phyloP scores from a whole-genome alignment of 495 filamentous ascomycete species.

The Saxophila tyrrhenica region DNA sequence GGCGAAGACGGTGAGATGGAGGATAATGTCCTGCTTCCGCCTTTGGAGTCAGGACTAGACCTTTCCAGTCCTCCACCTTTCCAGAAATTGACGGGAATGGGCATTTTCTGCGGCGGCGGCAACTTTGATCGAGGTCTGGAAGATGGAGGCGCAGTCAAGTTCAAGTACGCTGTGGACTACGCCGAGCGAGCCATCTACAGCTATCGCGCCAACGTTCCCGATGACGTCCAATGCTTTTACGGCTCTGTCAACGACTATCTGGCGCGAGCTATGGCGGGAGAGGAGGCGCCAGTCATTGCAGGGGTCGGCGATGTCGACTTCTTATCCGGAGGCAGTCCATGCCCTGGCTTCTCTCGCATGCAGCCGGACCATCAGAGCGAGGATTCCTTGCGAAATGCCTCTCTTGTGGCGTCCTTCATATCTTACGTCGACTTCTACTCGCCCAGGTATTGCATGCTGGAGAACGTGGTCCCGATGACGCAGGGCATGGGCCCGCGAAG shows the following conservation, averaged over 20 bases:
- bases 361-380: slow-evolving; percentile 41
- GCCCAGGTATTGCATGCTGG: slow-evolving; percentile 58
- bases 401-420: slow-evolving; percentile 60
- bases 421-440: slow-evolving; percentile 62
- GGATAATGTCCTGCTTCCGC: not conserved
- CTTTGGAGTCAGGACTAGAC: slow-evolving; percentile 48
- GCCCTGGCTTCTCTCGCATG: slow-evolving; percentile 55
- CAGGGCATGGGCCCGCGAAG: slow-evolving; percentile 24
- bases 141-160: slow-evolving; percentile 52
- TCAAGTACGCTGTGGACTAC: slow-evolving; percentile 55
- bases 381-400: slow-evolving; percentile 49
- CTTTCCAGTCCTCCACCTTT: slow-evolving; percentile 22
- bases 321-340: slow-evolving; percentile 62
- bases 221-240: slow-evolving; percentile 37
- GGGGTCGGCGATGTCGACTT: slow-evolving; percentile 50
- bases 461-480: slow-evolving; percentile 59
- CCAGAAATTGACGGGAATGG: slow-evolving; percentile 42
- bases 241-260: slow-evolving; percentile 65
- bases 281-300: slow-evolving; percentile 35
- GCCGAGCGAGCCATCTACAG: slow-evolving; percentile 51
- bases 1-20: not conserved
- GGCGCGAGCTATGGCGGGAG: slow-evolving; percentile 40
- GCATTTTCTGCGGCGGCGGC: slow-evolving; percentile 64
- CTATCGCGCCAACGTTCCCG: slow-evolving; percentile 49
- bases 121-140: slow-evolving; percentile 65